phyloP scores from a whole-genome alignment of 108 stramenopile genomes.

The Pelagomonas calceolata region DNA sequence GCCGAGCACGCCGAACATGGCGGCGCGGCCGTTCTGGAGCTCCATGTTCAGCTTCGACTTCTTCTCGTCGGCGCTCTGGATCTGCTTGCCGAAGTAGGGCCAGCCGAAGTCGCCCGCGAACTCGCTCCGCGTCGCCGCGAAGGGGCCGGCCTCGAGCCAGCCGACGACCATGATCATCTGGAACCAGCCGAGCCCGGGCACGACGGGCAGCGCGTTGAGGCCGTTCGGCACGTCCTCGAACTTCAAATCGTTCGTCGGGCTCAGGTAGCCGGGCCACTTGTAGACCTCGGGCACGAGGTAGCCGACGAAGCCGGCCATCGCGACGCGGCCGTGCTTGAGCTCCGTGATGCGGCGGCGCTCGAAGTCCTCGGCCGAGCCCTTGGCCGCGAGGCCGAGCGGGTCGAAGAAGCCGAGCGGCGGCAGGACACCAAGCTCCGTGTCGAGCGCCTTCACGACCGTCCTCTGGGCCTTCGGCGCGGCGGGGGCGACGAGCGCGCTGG shows the following conservation, averaged over 20 bases:
- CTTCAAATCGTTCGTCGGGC: not conserved
- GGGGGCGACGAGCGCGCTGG: no score
- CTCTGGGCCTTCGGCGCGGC: no score
- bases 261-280: not conserved
- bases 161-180: slow-evolving; percentile 30
- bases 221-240: slow-evolving; percentile 13
- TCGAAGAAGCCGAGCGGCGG: slow-evolving; percentile 45
- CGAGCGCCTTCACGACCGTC: not conserved
- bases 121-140: not conserved
- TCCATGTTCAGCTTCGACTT: slow-evolving; percentile 1
- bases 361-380: slow-evolving; percentile 20
- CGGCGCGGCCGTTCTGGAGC: slow-evolving; percentile 11
- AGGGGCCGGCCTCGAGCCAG: slow-evolving; percentile 23
- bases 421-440: slow-evolving; percentile 18
- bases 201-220: slow-evolving; percentile 1
- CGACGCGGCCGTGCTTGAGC: slow-evolving; percentile 6
- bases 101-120: not conserved
- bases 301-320: not conserved
- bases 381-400: slow-evolving; percentile 36
- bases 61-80: not conserved
- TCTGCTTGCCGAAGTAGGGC: not conserved
- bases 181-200: slow-evolving; percentile 8
- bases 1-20: slow-evolving; percentile 15
- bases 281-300: slow-evolving; percentile 2
- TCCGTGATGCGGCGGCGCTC: slow-evolving; percentile 1